These are phyloP conservation scores for Naegleria fowleri DNA, from an alignment of 208 protist genomes.

Conservation along the genomic window DNA sequence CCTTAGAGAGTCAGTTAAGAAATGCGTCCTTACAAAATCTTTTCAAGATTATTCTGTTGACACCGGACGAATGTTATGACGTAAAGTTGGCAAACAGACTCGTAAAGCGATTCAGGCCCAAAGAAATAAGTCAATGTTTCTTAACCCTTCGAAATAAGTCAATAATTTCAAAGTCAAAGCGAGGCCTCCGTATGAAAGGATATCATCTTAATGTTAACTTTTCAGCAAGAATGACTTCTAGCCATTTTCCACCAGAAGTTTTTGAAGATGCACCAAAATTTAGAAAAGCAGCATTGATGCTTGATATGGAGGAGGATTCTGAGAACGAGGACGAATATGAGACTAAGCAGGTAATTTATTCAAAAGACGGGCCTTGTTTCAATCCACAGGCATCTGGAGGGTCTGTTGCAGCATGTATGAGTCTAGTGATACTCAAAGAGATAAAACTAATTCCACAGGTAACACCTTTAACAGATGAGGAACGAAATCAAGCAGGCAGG, in stretches of 20 bases:
- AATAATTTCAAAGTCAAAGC: background rate
- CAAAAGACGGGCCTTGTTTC: background rate
- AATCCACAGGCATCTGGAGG: background rate
- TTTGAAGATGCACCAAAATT: background rate
- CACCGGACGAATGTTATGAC: conserved; percentile 3
- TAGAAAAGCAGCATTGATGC: background rate
- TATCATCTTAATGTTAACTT: background rate
- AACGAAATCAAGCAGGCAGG: background rate
- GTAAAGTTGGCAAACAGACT: background rate
- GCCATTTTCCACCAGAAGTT: background rate
- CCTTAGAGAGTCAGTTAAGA: background rate
- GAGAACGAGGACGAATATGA: background rate
- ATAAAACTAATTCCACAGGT: background rate
- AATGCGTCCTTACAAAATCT: background rate
- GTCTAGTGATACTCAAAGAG: background rate
- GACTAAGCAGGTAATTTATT: background rate
- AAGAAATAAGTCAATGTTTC: background rate
- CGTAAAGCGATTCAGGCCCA: background rate
- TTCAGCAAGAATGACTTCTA: no score
- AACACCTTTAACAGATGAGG: background rate
- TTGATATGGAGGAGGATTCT: background rate
- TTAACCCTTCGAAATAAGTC: background rate
- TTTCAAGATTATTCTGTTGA: conserved; percentile 19
- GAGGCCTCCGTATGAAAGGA: conserved; percentile 14
- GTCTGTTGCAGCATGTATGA: background rate